These are phyloP conservation scores for Ilyonectria destructans DNA, from an alignment of 2,329 filamentous ascomycete genomes.

Conservation along the genomic window DNA sequence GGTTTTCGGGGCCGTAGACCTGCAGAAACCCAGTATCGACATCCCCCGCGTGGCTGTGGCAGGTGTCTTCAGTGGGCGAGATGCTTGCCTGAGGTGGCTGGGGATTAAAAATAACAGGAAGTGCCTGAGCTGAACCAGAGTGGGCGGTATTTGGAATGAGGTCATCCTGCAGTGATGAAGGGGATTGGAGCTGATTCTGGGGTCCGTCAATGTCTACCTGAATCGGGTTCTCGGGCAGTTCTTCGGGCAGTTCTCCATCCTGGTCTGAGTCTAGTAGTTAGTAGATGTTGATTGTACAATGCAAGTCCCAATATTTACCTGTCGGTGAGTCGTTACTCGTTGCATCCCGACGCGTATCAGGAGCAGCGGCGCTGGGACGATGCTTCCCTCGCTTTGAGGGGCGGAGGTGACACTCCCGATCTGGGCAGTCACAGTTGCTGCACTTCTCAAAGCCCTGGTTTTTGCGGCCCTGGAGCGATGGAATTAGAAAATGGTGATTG, in stretches of 20 bases:
- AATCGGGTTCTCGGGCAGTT: neutral
- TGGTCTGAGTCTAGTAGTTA: neutral
- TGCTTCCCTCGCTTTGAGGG: conserved; percentile 51
- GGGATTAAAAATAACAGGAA: neutral
- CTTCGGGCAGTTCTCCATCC: neutral
- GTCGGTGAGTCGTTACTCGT: neutral
- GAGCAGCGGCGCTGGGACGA: conserved; percentile 20
- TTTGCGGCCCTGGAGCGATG: conserved; percentile 32
- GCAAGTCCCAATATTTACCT: neutral
- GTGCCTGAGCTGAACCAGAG: neutral
- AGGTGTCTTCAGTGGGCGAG: conserved; percentile 39
- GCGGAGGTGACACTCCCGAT: conserved; percentile 49
- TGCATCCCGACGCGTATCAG: conserved; percentile 4
- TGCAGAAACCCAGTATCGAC: conserved; percentile 56
- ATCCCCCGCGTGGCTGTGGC: conserved; percentile 51
- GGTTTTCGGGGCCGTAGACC: conserved; percentile 54
- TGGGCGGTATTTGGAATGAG: neutral
- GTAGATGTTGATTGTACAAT: neutral
- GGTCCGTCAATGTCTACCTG: neutral
- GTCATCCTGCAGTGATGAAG: neutral
- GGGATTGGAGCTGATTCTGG: neutral
- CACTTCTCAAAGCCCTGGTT: conserved; percentile 46
- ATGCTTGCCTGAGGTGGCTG: conserved; percentile 36
- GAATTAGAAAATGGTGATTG: neutral
- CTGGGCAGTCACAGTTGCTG: conserved; percentile 49